Base-by-base conservation (phyloP, 768 basidiomycete genomes). In the Rickenella mellea region DNA sequence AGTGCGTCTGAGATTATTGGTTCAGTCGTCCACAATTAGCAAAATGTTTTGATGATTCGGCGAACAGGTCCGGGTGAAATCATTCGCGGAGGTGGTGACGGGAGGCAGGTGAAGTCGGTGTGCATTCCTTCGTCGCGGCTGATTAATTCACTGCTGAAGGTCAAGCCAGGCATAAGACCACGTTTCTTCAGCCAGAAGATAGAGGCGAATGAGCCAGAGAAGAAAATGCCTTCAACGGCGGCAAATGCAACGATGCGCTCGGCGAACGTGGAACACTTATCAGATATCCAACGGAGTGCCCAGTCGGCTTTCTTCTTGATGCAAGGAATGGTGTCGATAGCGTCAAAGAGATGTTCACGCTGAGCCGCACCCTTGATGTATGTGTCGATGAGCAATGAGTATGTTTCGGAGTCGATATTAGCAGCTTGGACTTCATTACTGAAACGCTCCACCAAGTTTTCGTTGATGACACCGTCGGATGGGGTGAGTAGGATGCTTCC, bases 101-200 rank as follows among this genome's bases (percentile, higher is more conserved):
- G 61, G 33, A 73, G 53, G 64, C 73, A 74, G 45, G 73, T 73
- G 57, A 74, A 70, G 55, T 71, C 69, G 58, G 71, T 71, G 60
- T 73, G 71, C 43, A 72, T 63, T 51, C 69, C 71, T 59, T 77
- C 75, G 49, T 74, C 73, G 38, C 73, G 62, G 22, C 66, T 68
- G 61, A 74, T 76, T 53, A 76, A 62, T 59, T 76, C 73, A 64
- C 74, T 76, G 39, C 71, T 73, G 59, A 73, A 73, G 15, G 71
- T 73, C 35, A 74, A 58, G 29, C 72, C 74, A 28, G 72, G 72
- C 70, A 74, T 71, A 41, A 74, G 59, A 21, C 72, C 72, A 17
- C 72, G 60, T 62, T 72, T 73, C 63, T 73, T 71, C 44, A 74
- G 57, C 71, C 71, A 74, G 60, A 74, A 73, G 57, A 74, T 71